Percentiles rank a stretch among this genome's conserved stretches.
Evolutionary conservation across 805 yeast species (phyloP).

Genomic region (Nakazawaea ishiwadae): DNA sequence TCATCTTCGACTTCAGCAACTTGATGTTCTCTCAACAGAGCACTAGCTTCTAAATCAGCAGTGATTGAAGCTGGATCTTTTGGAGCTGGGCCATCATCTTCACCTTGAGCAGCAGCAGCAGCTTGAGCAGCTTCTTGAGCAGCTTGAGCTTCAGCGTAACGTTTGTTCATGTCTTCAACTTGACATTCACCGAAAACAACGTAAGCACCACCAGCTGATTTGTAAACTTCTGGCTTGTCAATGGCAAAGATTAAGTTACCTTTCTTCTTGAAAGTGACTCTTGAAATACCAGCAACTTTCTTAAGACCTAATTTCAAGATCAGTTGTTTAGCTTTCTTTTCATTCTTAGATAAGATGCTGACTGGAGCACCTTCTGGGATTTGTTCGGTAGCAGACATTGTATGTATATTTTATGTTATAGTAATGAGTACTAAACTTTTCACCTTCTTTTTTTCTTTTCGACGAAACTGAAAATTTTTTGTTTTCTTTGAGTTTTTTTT

Average conservation of each 20-base stretch:
- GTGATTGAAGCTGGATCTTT: constrained; percentile 76
- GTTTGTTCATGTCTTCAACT: constrained; percentile 88
- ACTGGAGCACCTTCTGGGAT: constrained; percentile 84
- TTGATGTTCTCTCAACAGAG: constrained; percentile 38
- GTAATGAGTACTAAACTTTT: neutral
- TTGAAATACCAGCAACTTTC: constrained; percentile 85
- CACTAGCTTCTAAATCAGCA: constrained; percentile 73
- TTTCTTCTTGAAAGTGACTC: constrained; percentile 94
- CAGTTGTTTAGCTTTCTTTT: constrained; percentile 91
- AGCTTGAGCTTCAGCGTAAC: constrained; percentile 79
- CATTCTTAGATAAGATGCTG: constrained; percentile 80
- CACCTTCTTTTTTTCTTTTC: neutral
- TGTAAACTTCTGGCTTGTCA: constrained; percentile 93
- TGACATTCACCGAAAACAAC: constrained; percentile 98
- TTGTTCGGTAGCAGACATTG: constrained; percentile 26
- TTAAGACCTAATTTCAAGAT: constrained; percentile 85
- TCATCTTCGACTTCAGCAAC: constrained; percentile 44
- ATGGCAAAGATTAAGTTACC: constrained; percentile 89
- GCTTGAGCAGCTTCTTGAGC: constrained; percentile 61
- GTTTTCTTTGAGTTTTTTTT: too few species aligned
- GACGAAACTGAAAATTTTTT: neutral
- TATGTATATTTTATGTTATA: constrained; percentile 6
- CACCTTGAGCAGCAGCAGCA: constrained; percentile 36
- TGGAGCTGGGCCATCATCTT: constrained; percentile 28
- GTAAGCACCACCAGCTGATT: constrained; percentile 88